Conservation (phyloP, 2,329 filamentous ascomycete species). For the Escovopsis sp. region DNA sequence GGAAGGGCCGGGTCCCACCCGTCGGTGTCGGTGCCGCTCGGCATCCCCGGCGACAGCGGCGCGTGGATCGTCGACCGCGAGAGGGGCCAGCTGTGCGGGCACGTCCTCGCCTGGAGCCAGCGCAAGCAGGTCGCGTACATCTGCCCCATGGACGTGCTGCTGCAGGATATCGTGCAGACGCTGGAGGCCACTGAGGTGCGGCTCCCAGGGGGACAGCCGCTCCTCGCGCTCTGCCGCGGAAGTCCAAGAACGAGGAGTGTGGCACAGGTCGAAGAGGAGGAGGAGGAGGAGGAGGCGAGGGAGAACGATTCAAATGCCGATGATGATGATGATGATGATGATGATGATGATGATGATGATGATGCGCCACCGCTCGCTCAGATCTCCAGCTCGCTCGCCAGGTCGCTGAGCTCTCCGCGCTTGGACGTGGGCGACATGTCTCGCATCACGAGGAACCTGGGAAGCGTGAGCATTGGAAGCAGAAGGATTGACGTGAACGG, state of each 20-base stretch:
- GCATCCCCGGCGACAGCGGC: constrained; percentile 77
- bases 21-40: constrained; percentile 27
- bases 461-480: constrained; percentile 18
- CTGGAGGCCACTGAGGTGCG: constrained; percentile 56
- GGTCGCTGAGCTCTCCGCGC: constrained; percentile 14
- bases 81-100: constrained; percentile 70
- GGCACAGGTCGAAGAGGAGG: too few species aligned
- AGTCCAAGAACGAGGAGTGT: too few species aligned
- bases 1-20: constrained; percentile 2
- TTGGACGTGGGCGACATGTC: constrained; percentile 15
- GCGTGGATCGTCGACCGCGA: constrained; percentile 81
- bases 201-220: constrained; percentile 46
- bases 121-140: constrained; percentile 77
- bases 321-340: constrained; percentile 9
- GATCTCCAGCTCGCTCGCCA: constrained; percentile 7
- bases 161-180: constrained; percentile 72
- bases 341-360: constrained; percentile 9
- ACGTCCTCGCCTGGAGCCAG: constrained; percentile 78
- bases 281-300: constrained; percentile 5
- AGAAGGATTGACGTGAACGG: constrained; percentile 4
- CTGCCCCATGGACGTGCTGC: constrained; percentile 82
- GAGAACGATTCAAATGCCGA: background rate
- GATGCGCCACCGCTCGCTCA: constrained; percentile 1
- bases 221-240: constrained; percentile 14
- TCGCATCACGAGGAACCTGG: constrained; percentile 16